Evolutionary conservation across 768 basidiomycete species (phyloP).

Genomic region (Symmetrospora coprosmae): DNA sequence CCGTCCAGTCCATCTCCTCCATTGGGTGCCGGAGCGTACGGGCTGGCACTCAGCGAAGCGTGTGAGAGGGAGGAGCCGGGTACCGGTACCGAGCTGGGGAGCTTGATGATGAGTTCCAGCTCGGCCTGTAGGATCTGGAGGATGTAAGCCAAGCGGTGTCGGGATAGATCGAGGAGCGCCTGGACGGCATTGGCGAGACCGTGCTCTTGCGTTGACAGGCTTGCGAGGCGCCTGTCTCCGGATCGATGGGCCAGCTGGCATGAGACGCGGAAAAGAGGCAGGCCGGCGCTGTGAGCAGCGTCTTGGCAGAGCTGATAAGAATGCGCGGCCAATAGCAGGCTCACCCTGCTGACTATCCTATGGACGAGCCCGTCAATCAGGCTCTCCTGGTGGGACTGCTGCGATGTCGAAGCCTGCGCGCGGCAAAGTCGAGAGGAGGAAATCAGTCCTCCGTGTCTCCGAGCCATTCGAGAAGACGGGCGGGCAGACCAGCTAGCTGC

Average conservation of each 20-base stretch:
- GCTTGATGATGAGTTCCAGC: slow-evolving; percentile 13
- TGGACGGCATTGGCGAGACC: background rate
- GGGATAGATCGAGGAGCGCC: background rate
- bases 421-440: too few species aligned
- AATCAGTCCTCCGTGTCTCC: too few species aligned
- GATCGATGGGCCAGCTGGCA: background rate
- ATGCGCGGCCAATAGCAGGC: too few species aligned
- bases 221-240: background rate
- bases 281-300: background rate
- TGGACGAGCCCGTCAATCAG: background rate
- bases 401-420: too few species aligned
- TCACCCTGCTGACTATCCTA: background rate
- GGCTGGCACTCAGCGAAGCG: background rate
- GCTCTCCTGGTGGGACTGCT: background rate
- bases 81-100: background rate
- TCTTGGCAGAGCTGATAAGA: too few species aligned
- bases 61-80: background rate
- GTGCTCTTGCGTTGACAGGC: background rate
- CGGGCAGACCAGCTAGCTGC: too few species aligned
- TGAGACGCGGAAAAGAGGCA: background rate
- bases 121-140: slow-evolving; percentile 1
- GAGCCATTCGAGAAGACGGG: too few species aligned
- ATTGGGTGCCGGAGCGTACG: too few species aligned
- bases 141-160: background rate
- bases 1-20: too few species aligned